Evolutionary conservation across 352 stramenopile genomes (phyloP), one percentile per base, ranked within the genome.

Genomic region (Phytophthora pistaciae): DNA sequence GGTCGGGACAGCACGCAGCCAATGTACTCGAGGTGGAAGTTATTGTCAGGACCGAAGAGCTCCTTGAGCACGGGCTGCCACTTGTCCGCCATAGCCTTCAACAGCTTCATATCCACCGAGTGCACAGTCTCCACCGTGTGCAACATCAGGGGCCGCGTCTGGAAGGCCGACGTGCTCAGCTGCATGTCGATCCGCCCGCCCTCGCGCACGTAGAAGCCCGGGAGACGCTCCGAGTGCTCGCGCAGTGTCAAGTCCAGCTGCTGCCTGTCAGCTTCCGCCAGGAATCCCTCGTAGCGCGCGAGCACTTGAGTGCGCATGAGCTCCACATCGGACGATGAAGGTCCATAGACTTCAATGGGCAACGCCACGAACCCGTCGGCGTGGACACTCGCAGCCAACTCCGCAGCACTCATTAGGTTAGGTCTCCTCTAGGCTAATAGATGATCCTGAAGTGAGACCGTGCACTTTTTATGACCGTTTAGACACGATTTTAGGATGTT

Each of bases 171-270:
- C 38, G 63, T 75, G 40, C 60, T 70, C 46, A 94, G 72, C 27
- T 91, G 82, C 82, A 92, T 91, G 72, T 94, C 87, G 40, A 92
- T 78, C 48, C 87, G 83, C 36, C 87, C 87, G 23, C 87, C 87
- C 54, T 91, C 64, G 3, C 87, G 84, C 42, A 91, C 82, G 73
- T 94, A 92, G 33, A 94, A 94, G 20, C 87, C 87, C 6, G 72
- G 52, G 55, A 94, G 77, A 31, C 72, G 70, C 57, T 94, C 87
- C 25, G 80, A 66, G 65, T 92, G 74, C 60, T 83, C 76, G 20
- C 61, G 50, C 18, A 64, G 64, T 38, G 63, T 67, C 31, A 89
- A 61, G 49, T 87, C 78, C 8, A 87, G 36, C 8, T 70, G 49
- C n/a, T 76, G 64, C 0, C 48, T 60, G 1, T 20, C 25, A 42